Evolutionary conservation across 371 early-diverging fungal genomes (phyloP), one percentile per base, ranked within the genome.

Genomic region (Mucor plumbeus): DNA sequence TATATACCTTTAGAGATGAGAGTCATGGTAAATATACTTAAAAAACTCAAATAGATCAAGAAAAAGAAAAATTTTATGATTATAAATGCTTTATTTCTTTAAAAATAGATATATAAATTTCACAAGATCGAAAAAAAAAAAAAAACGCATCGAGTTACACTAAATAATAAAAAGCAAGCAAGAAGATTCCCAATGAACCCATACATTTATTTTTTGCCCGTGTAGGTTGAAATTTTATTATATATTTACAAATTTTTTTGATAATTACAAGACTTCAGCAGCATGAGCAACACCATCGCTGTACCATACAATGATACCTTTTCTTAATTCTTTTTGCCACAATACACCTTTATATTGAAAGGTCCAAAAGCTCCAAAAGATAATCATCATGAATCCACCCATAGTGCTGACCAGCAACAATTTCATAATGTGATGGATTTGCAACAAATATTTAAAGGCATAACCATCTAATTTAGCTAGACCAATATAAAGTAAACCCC

Each of bases 361-460:
- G 0, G 88, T 88, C 89, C 89, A 89, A 60, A 89, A 89, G 21
- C 87, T 86, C 88, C 88, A 89, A 69, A 84, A 87, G 57, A 80
- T 75, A 58, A 86, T 79, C 84, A 89, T 79, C 56, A 83, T 73
- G 11, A 82, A 43, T 9, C 89, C 89, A 67, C 85, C 86, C 7
- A 80, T 63, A 21, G 85, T 64, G 68, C 87, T 87, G 50, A 85
- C 79, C 76, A 77, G 74, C 57, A 70, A 79, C 64, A 79, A 67
- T 65, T 68, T 82, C 59, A 70, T 65, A 54, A 84, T 82, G 71
- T 70, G 80, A 59, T 71, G 41, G 31, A 73, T 61, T 68, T 79
- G 70, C 41, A 75, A 65, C 39, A 87, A 54, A 70, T 80, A 80
- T 58, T 77, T 59, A 59, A 84, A 60, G 21, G 79, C 26, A 76